Percentiles rank a stretch among this genome's conserved stretches.
phyloP scores from a whole-genome alignment of 495 filamentous ascomycete species.

The Penicillium diatomitis region DNA sequence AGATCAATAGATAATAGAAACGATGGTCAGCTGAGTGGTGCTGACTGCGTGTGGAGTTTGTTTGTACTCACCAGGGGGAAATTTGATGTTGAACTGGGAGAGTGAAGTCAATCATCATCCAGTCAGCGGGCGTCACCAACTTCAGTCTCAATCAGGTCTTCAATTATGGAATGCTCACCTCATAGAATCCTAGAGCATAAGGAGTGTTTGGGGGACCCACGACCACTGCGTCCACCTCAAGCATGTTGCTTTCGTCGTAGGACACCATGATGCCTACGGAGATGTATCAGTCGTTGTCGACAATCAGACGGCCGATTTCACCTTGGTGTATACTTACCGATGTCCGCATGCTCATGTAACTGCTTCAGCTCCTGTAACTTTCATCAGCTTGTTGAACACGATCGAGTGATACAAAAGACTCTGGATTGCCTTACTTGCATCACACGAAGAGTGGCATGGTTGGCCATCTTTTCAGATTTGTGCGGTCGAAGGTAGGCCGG shows the following conservation, averaged over 20 bases:
- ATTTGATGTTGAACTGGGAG: slow-evolving; percentile 26
- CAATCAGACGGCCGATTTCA: background rate
- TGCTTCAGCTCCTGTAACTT: slow-evolving; percentile 9
- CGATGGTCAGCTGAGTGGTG: too few relatives aligned
- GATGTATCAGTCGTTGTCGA: background rate
- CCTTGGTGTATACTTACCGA: slow-evolving; percentile 2
- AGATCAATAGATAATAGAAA: background rate
- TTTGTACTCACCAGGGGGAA: slow-evolving; percentile 21
- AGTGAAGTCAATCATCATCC: background rate
- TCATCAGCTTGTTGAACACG: background rate
- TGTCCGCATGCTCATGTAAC: slow-evolving; percentile 10
- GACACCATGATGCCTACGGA: slow-evolving; percentile 41
- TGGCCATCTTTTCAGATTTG: slow-evolving; percentile 5
- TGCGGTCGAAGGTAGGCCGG: background rate
- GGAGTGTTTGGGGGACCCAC: slow-evolving; percentile 91
- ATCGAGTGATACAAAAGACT: background rate
- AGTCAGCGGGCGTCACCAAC: background rate
- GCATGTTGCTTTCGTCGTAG: slow-evolving; percentile 77
- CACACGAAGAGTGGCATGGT: slow-evolving; percentile 12
- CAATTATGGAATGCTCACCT: slow-evolving; percentile 42
- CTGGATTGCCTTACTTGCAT: slow-evolving; percentile 5
- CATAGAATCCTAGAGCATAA: slow-evolving; percentile 96
- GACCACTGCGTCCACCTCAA: slow-evolving; percentile 80
- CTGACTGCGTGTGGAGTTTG: too few relatives aligned
- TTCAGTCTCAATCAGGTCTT: too few relatives aligned